Evolutionary conservation across 2,329 filamentous ascomycete species (phyloP), one percentile per base, ranked within the genome.

Genomic region (Sclerotinia spermophila): DNA sequence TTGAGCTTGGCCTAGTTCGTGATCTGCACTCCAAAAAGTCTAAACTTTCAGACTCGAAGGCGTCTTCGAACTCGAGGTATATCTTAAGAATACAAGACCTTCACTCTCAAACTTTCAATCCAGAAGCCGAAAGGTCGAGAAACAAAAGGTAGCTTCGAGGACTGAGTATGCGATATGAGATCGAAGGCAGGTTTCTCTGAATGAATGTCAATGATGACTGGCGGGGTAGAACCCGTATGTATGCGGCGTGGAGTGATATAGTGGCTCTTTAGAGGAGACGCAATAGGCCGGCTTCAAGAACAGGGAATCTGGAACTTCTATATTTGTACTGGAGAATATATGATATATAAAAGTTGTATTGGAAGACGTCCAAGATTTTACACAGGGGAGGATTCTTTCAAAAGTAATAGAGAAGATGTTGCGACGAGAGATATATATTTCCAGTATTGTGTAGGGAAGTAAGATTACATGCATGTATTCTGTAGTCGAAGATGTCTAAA

Each of bases 211-310:
- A 42, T 45, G 56, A 40, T 44, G 35, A 64, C 24, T 69, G 11
- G 44, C 19, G 67, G 58, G 67, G 58, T 64, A 69, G 44, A 44
- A 24, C 10, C 44, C 17, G 33, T 65, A 53, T 53, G 17, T 65
- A 53, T 64, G 45, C 11, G 58, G 35, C 44, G 13, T 24, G 27
- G 67, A 35, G 21, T 53, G 35, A 44, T 21, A 38, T n/a, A 21
- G 8, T 67, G 33, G 21, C n/a, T 53, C 33, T 33, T n/a, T 27
- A 8, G 2, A 3, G 3, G 30, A 48, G 21, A 51, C 19, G 56
- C 51, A 62, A n/a, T 62, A 11, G n/a, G 42, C 24, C 42, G 56
- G 27, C 6, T 10, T 42, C 45, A 3, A 7, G n/a, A 64, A 35
- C 30, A 38, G 24, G 61, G 30, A 51, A 38, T 10, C 5, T 35